Evolutionary conservation across 345 rosid genomes (phyloP), one percentile per base, ranked within the genome.

Genomic region (Arabis alpina): DNA sequence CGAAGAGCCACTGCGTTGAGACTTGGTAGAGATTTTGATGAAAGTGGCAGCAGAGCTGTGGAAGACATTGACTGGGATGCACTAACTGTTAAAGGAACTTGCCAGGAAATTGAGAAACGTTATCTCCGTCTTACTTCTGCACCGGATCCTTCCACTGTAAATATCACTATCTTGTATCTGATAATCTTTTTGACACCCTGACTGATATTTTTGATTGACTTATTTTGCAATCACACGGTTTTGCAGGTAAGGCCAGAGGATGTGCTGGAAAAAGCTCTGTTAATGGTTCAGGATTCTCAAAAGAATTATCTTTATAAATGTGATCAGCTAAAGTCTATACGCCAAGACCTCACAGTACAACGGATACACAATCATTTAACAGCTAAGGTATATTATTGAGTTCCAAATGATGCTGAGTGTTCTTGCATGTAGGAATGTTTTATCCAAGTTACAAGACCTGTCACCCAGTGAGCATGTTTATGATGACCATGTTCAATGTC

Each of bases 21-120:
- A 71, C 85, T 87, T 75, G 79, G 91, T 81, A 83, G 83, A 80
- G 80, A 11, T 74, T 86, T 88, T 66, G 98, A 92, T 53, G 88
- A 86, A 73, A 81, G 84, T 79, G 91, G 85, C 79, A 82, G 84
- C 83, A 80, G 83, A 73, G 96, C 99, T 56, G 99, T 95, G 72
- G 99, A 95, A 86, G 99, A 95, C 82, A 90, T 95, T 68, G 98
- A 92, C 58, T 95, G 99, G 98, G 96, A 95, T 84, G 89, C 99
- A 42, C 79, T 90, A 12, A 95, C 98, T 71, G 93, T 95, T 54
- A 90, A 85, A 78, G 99, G 99, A 68, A 88, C 97, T 59, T 83
- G 98, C 80, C 97, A 90, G 70, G 97, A 92, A 77, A 87, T 95
- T 61, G 99, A 90, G 82, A 95, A 92, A 80, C 97, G 91, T 52